Evolutionary conservation across 805 yeast genomes (phyloP).

Genomic region (Lachancea lanzarotensis): DNA sequence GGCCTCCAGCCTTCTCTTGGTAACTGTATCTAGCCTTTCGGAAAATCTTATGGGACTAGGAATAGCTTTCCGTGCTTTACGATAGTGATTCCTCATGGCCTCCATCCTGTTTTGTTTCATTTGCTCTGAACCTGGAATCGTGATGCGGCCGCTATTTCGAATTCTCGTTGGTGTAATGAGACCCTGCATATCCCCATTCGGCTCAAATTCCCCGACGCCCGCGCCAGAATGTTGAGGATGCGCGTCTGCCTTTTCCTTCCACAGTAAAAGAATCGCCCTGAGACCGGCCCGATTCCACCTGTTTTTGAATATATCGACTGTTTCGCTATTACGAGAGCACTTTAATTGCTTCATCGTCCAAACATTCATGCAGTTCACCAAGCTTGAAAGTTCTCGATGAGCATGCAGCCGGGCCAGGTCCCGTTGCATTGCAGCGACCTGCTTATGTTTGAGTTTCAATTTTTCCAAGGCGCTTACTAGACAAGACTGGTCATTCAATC

Average conservation of each 20-base stretch:
- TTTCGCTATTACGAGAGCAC: slow-evolving; percentile 31
- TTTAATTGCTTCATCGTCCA: slow-evolving; percentile 34
- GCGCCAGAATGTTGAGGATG: neutral
- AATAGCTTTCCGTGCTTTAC: slow-evolving; percentile 31
- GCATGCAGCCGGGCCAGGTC: slow-evolving; percentile 5
- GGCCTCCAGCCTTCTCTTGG: slow-evolving; percentile 9
- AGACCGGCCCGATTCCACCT: slow-evolving; percentile 38
- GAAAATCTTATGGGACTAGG: slow-evolving; percentile 35
- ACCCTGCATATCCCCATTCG: slow-evolving; percentile 13
- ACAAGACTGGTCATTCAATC: slow-evolving; percentile 20
- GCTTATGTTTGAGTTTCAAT: slow-evolving; percentile 16
- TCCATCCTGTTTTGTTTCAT: slow-evolving; percentile 33
- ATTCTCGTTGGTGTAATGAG: slow-evolving; percentile 21
- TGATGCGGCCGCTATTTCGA: slow-evolving; percentile 12
- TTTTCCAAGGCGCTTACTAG: slow-evolving; percentile 21
- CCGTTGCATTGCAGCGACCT: slow-evolving; percentile 14
- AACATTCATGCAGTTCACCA: slow-evolving; percentile 24
- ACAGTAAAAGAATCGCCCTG: slow-evolving; percentile 32
- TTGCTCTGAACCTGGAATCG: slow-evolving; percentile 36
- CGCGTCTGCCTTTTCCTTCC: slow-evolving; percentile 25
- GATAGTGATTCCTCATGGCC: slow-evolving; percentile 33
- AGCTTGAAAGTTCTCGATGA: slow-evolving; percentile 21
- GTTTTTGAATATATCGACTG: slow-evolving; percentile 27
- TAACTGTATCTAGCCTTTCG: slow-evolving; percentile 14
- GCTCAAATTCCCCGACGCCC: neutral